Conservation (phyloP, 108 stramenopile genomes). For the Cyclotella kingstonii region DNA sequence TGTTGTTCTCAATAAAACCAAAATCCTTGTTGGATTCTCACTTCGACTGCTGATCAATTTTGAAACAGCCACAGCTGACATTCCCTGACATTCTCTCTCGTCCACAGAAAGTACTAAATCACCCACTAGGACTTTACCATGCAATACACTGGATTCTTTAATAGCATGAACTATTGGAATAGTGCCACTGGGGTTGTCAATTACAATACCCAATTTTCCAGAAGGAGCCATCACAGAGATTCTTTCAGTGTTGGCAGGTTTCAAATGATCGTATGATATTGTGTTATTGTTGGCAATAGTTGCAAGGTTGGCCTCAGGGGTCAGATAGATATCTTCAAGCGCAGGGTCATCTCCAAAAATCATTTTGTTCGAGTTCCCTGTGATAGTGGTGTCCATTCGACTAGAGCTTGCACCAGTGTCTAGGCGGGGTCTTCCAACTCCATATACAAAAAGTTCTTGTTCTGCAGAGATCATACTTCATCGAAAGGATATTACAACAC, state of each 20-base stretch:
- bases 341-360: slow-evolving; percentile 38
- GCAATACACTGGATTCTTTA: slow-evolving; percentile 72
- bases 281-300: background rate
- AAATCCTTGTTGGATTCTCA: slow-evolving; percentile 34
- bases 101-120: slow-evolving; percentile 82
- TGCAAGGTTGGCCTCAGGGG: slow-evolving; percentile 1
- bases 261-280: slow-evolving; percentile 9
- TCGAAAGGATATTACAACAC: too few species aligned
- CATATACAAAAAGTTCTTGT: slow-evolving; percentile 21
- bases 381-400: slow-evolving; percentile 32
- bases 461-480: slow-evolving; percentile 28
- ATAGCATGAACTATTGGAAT: slow-evolving; percentile 83
- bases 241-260: slow-evolving; percentile 18
- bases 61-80: slow-evolving; percentile 76
- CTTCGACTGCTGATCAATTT: slow-evolving; percentile 59
- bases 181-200: slow-evolving; percentile 77
- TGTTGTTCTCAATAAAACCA: slow-evolving; percentile 32
- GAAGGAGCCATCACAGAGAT: slow-evolving; percentile 40
- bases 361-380: slow-evolving; percentile 11
- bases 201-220: slow-evolving; percentile 86
- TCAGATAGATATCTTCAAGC: slow-evolving; percentile 40
- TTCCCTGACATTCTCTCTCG: slow-evolving; percentile 75
- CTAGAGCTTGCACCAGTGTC: slow-evolving; percentile 28
- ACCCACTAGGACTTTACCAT: slow-evolving; percentile 64
- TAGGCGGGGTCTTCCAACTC: slow-evolving; percentile 20